Base-by-base conservation (phyloP, 1,139 yeast genomes). In the Yamadazyma sp. region DNA sequence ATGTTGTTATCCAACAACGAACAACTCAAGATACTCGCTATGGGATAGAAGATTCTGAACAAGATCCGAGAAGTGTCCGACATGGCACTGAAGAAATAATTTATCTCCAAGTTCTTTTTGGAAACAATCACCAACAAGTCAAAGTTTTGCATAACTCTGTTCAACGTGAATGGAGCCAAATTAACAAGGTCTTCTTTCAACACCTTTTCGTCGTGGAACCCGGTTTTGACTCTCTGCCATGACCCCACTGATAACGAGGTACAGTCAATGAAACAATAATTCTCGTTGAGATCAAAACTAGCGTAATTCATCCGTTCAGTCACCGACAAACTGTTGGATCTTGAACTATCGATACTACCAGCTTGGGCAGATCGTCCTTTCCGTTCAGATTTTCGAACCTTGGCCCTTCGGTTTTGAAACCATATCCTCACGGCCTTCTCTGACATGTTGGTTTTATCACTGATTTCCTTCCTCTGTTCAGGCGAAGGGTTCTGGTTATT, bases 371-470 rank as follows among this genome's bases (percentile, higher is more conserved):
- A 23, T 34, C 53, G 43, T 1, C 66, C 69, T 58, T 73, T 57
- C 39, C 81, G 66, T 49, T 77, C 83, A 48, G 73, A 56, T 54
- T 78, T 81, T 55, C 91, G 74, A 37, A 80, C 73, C 56, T 88
- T 88, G 15, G 96, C 96, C 45, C 97, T 66, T 51, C 94, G 71
- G 58, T 91, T 91, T 59, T 91, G 98, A 57, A 91, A 91, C 98
- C 98, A 91, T 36, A 91, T 89, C 42, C 96, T 75, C 2, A 91
- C 96, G 4, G 95, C 89, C 49, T 95, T 77, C 54, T 89, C 96
- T 7, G 92, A 81, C 92, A 91, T 86, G 34, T 86, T 87, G 2
- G 95, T 87, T 45, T 73, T 74, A 6, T 75, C 78, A 35, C 95
- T 83, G 35, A 91, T 83, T 33, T 74, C 79, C 54, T 81, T 84